Conservation (phyloP, 768 basidiomycete genomes). For the Suillus weaverae region DNA sequence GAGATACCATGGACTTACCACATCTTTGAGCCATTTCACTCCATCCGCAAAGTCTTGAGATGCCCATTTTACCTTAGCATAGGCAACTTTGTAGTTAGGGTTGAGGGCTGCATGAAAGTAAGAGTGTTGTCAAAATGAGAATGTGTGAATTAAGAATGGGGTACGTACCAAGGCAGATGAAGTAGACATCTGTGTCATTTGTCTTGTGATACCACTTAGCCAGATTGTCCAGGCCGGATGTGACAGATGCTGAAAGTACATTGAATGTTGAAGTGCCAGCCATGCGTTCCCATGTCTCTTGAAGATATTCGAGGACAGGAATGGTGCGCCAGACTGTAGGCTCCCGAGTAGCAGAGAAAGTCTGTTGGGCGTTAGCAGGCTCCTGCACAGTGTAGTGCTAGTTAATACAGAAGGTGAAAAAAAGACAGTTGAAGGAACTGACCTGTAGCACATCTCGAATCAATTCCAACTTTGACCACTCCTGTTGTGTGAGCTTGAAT, state of each 20-base stretch:
- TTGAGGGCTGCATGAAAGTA: constrained; percentile 2
- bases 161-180: not conserved
- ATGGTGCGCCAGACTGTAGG: constrained; percentile 21
- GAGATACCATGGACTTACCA: not conserved
- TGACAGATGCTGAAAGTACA: constrained; percentile 9
- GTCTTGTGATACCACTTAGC: constrained; percentile 9
- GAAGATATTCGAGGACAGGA: constrained; percentile 19
- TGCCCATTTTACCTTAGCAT: not conserved
- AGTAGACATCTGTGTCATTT: constrained; percentile 11
- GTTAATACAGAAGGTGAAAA: constrained; percentile 9
- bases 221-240: constrained; percentile 13
- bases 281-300: constrained; percentile 18
- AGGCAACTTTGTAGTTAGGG: constrained; percentile 8
- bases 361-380: constrained; percentile 17
- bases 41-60: not conserved
- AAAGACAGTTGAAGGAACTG: constrained; percentile 10
- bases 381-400: constrained; percentile 11
- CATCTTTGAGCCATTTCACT: not conserved
- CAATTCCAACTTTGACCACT: constrained; percentile 27
- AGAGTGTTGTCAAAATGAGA: not conserved
- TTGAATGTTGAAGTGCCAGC: constrained; percentile 11
- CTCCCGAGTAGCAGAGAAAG: constrained; percentile 11
- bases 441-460: constrained; percentile 30
- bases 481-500: constrained; percentile 18
- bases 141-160: not conserved